These are phyloP conservation scores for Talaromyces sp. DNA, from an alignment of 2,329 filamentous ascomycete species.

Conservation along the genomic window DNA sequence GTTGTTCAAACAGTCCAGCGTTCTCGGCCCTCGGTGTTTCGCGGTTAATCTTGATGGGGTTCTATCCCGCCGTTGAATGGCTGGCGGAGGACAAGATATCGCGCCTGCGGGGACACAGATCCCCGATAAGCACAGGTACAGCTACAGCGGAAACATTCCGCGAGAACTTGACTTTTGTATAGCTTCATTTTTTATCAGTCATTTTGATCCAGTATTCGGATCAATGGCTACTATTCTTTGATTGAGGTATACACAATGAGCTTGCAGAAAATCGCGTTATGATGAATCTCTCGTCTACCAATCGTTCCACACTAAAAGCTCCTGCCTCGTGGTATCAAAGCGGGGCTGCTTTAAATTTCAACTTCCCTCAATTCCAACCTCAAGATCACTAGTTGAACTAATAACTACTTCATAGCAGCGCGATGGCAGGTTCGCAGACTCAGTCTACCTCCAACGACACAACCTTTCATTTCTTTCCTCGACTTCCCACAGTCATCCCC, in stretches of 20 bases:
- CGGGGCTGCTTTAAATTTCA: background rate
- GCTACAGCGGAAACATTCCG: background rate
- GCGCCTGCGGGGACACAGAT: background rate
- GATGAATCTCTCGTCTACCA: background rate
- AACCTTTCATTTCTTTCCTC: background rate
- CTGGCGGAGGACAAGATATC: background rate
- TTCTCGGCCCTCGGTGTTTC: constrained; percentile 3
- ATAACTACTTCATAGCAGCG: background rate
- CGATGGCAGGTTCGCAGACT: background rate
- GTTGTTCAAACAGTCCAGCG: background rate
- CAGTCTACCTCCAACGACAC: too few relatives aligned
- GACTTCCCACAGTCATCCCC: background rate
- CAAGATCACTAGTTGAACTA: background rate
- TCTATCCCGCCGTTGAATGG: background rate
- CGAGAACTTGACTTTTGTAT: background rate
- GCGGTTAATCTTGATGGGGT: background rate
- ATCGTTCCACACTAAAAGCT: background rate
- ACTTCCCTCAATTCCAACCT: background rate
- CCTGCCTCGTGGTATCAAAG: background rate
- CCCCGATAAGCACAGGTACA: background rate
- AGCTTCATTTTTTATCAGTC: background rate
- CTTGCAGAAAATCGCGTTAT: too few relatives aligned
- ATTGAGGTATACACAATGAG: too few relatives aligned
- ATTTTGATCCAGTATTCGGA: background rate
- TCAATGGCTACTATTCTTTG: background rate